Conservation (phyloP, 257 asterid species). For the Agastache rugosa region DNA sequence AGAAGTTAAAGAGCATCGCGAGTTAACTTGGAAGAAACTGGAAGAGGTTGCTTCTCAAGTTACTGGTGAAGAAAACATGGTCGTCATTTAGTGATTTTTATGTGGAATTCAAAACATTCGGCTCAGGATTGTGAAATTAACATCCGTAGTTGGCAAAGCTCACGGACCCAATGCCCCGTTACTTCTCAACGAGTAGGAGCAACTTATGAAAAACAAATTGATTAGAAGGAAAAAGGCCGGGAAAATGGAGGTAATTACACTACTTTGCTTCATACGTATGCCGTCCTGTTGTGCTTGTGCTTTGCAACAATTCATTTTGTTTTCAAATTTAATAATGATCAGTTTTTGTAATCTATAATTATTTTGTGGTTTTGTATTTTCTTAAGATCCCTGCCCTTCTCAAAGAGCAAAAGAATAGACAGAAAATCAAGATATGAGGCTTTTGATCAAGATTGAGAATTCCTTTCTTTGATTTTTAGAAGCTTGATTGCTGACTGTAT, state of each 20-base stretch:
- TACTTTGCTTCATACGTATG: constrained; percentile 36
- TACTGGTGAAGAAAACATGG: constrained; percentile 36
- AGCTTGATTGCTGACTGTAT: neutral
- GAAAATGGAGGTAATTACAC: constrained; percentile 34
- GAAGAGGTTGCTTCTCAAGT: constrained; percentile 71
- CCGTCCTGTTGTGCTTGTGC: constrained; percentile 35
- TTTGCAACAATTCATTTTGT: constrained; percentile 30
- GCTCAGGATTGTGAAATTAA: neutral
- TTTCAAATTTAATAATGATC: constrained; percentile 28
- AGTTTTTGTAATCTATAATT: constrained; percentile 36
- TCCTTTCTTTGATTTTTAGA: neutral
- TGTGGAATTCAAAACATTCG: neutral
- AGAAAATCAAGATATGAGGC: constrained; percentile 18
- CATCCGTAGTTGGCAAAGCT: constrained; percentile 30
- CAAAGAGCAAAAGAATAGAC: constrained; percentile 10
- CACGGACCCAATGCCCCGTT: constrained; percentile 7
- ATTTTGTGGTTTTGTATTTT: constrained; percentile 27
- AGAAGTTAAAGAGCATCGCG: constrained; percentile 57
- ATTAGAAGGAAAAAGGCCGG: constrained; percentile 22
- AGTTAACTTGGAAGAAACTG: constrained; percentile 72
- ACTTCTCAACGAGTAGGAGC: constrained; percentile 32
- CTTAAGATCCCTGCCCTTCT: neutral
- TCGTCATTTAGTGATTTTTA: constrained; percentile 28
- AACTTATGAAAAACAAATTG: constrained; percentile 22
- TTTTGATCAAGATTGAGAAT: constrained; percentile 11